Evolutionary conservation across 2,329 filamentous ascomycete genomes (phyloP).

Genomic region (Ceratocystis cacaofunesta): DNA sequence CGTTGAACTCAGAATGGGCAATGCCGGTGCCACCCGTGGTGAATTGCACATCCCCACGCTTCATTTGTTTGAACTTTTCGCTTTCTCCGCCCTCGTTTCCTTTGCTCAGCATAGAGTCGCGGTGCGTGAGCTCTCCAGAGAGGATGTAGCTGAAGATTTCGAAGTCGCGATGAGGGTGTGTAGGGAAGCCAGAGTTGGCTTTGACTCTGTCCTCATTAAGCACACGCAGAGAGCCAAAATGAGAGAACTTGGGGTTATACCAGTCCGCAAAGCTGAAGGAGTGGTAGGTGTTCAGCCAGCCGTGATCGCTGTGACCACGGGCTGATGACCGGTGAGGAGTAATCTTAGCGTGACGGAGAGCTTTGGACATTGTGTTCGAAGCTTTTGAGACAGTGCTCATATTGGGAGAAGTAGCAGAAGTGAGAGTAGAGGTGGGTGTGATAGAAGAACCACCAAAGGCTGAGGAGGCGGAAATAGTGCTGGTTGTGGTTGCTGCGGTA

Average conservation of each 20-base stretch:
- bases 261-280: conserved; percentile 68
- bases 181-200: conserved; percentile 62
- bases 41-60: conserved; percentile 74
- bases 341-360: conserved; percentile 55
- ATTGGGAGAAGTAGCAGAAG: conserved; percentile 13
- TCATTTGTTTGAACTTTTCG: conserved; percentile 55
- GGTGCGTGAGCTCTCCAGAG: conserved; percentile 73
- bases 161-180: conserved; percentile 71
- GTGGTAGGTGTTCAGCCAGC: conserved; percentile 79
- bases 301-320: conserved; percentile 66
- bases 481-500: conserved; percentile 16
- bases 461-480: conserved; percentile 16
- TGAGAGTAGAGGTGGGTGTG: conserved; percentile 9
- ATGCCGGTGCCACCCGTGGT: conserved; percentile 74
- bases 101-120: conserved; percentile 69
- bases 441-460: conserved; percentile 14
- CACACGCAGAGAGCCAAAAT: conserved; percentile 65
- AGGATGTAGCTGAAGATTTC: conserved; percentile 85
- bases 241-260: conserved; percentile 50
- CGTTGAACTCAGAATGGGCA: conserved; percentile 70
- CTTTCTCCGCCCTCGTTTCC: conserved; percentile 42
- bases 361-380: conserved; percentile 42
- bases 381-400: conserved; percentile 28
- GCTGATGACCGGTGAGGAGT: conserved; percentile 55
- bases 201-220: conserved; percentile 80